phyloP scores from a whole-genome alignment of 2,329 filamentous ascomycete genomes.

The Cercospora beticola region DNA sequence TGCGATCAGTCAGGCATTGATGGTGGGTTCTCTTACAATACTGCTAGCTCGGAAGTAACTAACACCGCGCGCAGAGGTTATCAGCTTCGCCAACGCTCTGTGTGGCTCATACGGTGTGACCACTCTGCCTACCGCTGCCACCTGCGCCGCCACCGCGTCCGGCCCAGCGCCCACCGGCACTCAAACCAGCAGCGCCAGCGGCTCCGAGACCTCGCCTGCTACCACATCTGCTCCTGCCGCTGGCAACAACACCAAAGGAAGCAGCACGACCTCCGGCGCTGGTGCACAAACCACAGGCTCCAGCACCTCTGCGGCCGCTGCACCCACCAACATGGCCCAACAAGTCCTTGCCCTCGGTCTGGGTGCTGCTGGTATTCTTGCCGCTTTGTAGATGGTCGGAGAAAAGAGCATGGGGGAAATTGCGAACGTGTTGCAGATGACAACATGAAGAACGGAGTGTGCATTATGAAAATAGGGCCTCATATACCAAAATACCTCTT shows the following conservation, averaged over 20 bases:
- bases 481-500: not conserved
- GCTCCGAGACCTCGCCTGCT: not conserved
- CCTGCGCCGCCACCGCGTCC: conserved; percentile 34
- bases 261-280: not conserved
- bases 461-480: not conserved
- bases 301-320: conserved; percentile 12
- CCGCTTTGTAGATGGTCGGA: conserved; percentile 1
- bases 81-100: conserved; percentile 44
- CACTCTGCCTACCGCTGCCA: conserved; percentile 42
- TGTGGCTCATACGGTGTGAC: conserved; percentile 42
- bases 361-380: conserved; percentile 19
- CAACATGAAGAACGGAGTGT: not conserved
- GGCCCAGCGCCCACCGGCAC: conserved; percentile 17
- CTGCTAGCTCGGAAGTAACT: not conserved
- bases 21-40: not conserved
- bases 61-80: conserved; percentile 38
- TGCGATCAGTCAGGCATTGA: conserved; percentile 30
- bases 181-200: conserved; percentile 4
- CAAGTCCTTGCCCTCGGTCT: conserved; percentile 18
- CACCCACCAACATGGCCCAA: conserved; percentile 15
- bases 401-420: not conserved
- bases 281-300: not conserved
- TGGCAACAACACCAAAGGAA: not conserved
- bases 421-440: not conserved
- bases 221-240: conserved; percentile 2